Base-by-base conservation (phyloP, 768 basidiomycete species). In the Pulveroboletus frians region DNA sequence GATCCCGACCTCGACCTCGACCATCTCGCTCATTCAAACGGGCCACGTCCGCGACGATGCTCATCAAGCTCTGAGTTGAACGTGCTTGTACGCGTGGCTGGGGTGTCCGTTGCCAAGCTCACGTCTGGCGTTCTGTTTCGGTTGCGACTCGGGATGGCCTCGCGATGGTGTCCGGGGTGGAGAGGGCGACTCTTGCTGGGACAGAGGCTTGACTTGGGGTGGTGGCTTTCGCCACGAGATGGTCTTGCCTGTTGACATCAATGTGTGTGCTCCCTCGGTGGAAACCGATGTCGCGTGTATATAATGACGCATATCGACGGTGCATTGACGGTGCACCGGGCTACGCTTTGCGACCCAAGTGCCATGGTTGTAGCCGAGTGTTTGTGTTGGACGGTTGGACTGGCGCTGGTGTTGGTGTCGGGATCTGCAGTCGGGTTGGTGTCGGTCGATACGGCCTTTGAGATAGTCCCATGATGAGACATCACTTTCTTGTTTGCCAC, bases 41-140 rank as follows among this genome's bases (percentile, higher is more conserved):
- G 21, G 81, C 64, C 39, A 85, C 79, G 48, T 72, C 76, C 57
- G 85, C 83, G 9, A 88, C 80, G 54, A 88, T 80, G 56, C 77
- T 80, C 83, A 87, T 81, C 60, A 86, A 65, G 37, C 76, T 83
- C 35, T 58, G 57, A 17, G 51, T 61, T 45, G 50, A 3, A 14
- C 38, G 14, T 43, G 49, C 15, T 54, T 55, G 39, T 38, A n/a
- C 4, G n/a, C 20, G 9, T 52, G 51, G 8, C 34, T 13, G 17
- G 46, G 35, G 9, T 46, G 59, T 5, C 65, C 57, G 3, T 65
- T 65, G 13, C 26, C 14, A 9, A 41, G 15, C 0, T 41, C 37
- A 9, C 38, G 44, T 46, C 27, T 57, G 5, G 38, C n/a, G 7
- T 20, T 29, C 8, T 40, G 47, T 27, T 55, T 63, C 5, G 51